Conservation (phyloP, 2,329 filamentous ascomycete species). For the Penicillium sp. region DNA sequence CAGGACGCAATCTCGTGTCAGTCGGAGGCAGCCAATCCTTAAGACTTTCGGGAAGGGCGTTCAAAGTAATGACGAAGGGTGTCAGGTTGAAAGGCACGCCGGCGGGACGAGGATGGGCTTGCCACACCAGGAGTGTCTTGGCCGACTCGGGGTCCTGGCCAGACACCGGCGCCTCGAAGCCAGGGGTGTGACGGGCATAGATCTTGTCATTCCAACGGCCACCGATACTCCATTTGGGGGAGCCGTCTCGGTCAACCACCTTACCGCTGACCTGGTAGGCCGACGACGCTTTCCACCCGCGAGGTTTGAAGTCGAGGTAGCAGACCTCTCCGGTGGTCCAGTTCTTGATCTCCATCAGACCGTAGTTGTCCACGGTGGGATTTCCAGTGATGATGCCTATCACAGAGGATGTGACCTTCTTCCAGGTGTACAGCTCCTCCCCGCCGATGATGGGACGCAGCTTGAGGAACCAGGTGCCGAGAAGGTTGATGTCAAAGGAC, state of each 20-base stretch:
- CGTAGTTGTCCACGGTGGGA: slow-evolving; percentile 96
- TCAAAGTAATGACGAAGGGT: slow-evolving; percentile 90
- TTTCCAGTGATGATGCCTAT: slow-evolving; percentile 97
- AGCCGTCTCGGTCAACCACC: slow-evolving; percentile 72
- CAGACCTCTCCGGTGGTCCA: slow-evolving; percentile 93
- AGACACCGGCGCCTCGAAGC: slow-evolving; percentile 65
- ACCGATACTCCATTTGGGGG: slow-evolving; percentile 81
- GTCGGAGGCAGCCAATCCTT: slow-evolving; percentile 76
- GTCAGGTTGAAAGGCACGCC: slow-evolving; percentile 96
- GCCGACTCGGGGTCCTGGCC: slow-evolving; percentile 55
- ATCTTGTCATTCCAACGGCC: slow-evolving; percentile 97
- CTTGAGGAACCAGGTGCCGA: slow-evolving; percentile 94
- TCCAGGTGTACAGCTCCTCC: slow-evolving; percentile 94
- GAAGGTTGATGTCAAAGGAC: slow-evolving; percentile 92
- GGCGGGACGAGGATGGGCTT: slow-evolving; percentile 72
- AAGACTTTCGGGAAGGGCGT: slow-evolving; percentile 82
- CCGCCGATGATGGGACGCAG: slow-evolving; percentile 70
- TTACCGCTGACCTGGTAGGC: slow-evolving; percentile 86
- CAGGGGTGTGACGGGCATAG: slow-evolving; percentile 87
- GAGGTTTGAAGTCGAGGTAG: slow-evolving; percentile 83
- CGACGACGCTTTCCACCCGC: slow-evolving; percentile 91
- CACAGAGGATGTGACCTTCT: slow-evolving; percentile 97
- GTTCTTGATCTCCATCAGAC: slow-evolving; percentile 94
- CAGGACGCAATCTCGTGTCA: slow-evolving; percentile 85
- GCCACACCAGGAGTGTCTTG: slow-evolving; percentile 87